Evolutionary conservation across 768 basidiomycete genomes (phyloP), one percentile per base, ranked within the genome.

Genomic region (Russula olivacea): DNA sequence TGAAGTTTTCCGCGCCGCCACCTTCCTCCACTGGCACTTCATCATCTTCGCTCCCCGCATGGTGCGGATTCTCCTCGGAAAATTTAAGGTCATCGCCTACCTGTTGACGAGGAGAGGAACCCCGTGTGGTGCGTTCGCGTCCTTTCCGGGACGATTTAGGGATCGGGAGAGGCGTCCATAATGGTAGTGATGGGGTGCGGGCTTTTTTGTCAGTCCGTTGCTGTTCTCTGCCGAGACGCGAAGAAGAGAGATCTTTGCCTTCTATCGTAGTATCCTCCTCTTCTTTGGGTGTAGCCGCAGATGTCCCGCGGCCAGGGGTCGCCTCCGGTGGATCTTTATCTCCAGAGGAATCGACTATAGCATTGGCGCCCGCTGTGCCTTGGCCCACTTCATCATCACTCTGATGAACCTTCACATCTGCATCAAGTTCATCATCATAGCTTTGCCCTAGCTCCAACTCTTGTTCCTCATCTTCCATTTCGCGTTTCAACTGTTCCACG

Each of bases 391-490:
- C 38, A 12, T 40, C 53, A 14, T 38, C 61, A 49, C 34, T 17
- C 47, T 54, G 61, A 34, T 41, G 49, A 60, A 52, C 61, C 25
- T 60, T 58, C 43, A 21, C 55, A 15, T 52, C 61, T 9, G 61
- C 68, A 38, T 62, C 58, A 49, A 34, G 9, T 63, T 51, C 56
- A 19, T 57, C 66, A 40, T 51, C 55, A 23, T 14, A 9, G n/a
- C 11, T 56, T 41, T 49, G 55, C 2, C 53, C 45, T 7, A 60
- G 54, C 10, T 45, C 85, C 4, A 97, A 72, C 64, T 81, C 83
- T 55, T 83, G 81, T 62, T 91, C 81, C 68, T 98, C 92, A 59
- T 77, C 75, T 67, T 78, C 71, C 90, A 99, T 97, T 69, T 90
- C 83, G 68, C 79, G 78, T 72, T 83, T 84, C 62, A 99, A 71